Conservation (phyloP, 768 basidiomycete species). For the Candolleomyces aberdarensis region DNA sequence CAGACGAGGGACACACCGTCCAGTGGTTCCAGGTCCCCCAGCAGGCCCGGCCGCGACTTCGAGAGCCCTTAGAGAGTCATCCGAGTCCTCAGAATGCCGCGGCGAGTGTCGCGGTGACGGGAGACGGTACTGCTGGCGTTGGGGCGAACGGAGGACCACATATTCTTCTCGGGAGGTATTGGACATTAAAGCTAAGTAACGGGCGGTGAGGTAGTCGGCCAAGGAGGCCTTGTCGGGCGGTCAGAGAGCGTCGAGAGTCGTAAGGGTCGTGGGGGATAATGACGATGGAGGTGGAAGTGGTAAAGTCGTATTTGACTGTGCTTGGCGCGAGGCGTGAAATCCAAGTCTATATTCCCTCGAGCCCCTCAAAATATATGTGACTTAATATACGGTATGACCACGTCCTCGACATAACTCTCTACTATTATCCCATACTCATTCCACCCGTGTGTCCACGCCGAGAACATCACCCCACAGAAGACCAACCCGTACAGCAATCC, state of each 20-base stretch:
- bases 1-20: slow-evolving; percentile 15
- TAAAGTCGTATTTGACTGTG: too few species aligned
- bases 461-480: slow-evolving; percentile 56
- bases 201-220: too few species aligned
- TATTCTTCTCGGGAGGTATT: slow-evolving; percentile 37
- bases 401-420: slow-evolving; percentile 18
- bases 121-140: slow-evolving; percentile 29
- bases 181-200: slow-evolving; percentile 27
- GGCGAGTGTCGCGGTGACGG: slow-evolving; percentile 23
- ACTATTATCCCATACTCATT: slow-evolving; percentile 18
- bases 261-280: too few species aligned
- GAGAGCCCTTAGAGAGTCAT: slow-evolving; percentile 72
- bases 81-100: slow-evolving; percentile 56
- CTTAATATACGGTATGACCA: background rate
- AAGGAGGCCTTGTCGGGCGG: too few species aligned
- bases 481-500: slow-evolving; percentile 54
- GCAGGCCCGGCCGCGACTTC: slow-evolving; percentile 70
- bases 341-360: too few species aligned
- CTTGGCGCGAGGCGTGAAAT: background rate
- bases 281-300: too few species aligned
- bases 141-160: slow-evolving; percentile 43
- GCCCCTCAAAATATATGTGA: background rate
- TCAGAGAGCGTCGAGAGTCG: too few species aligned
- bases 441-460: slow-evolving; percentile 46
- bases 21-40: slow-evolving; percentile 14